phyloP scores from a whole-genome alignment of 1,284 basidiomycete species.

The Chalciporus sp. region DNA sequence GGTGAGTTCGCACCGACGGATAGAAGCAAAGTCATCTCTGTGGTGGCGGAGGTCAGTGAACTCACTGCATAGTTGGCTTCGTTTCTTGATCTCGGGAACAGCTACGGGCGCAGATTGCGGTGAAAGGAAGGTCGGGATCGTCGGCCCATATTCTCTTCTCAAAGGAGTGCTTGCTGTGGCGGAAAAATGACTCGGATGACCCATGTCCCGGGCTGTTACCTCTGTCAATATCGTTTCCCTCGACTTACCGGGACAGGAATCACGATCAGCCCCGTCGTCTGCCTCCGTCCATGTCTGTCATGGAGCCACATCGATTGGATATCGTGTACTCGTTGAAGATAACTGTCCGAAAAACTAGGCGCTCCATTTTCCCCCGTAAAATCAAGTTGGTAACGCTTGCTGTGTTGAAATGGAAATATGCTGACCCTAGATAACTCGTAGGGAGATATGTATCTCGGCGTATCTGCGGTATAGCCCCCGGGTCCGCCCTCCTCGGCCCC shows the following conservation, averaged over 20 bases:
- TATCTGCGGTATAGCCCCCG: conserved; percentile 51
- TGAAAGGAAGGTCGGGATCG: conserved; percentile 42
- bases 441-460: conserved; percentile 30
- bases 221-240: conserved; percentile 51
- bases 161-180: conserved; percentile 47
- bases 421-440: conserved; percentile 37
- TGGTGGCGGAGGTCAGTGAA: conserved; percentile 46
- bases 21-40: conserved; percentile 41
- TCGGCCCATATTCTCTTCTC: conserved; percentile 38
- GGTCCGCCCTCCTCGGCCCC: conserved; percentile 51
- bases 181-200: conserved; percentile 20
- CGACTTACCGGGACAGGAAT: conserved; percentile 41
- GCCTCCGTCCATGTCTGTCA: conserved; percentile 53
- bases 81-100: conserved; percentile 26
- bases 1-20: conserved; percentile 46
- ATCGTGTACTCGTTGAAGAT: conserved; percentile 51
- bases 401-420: conserved; percentile 4
- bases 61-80: background rate
- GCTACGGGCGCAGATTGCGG: conserved; percentile 55
- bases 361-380: conserved; percentile 32
- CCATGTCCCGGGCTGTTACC: conserved; percentile 50
- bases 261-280: conserved; percentile 35
- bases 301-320: conserved; percentile 34
- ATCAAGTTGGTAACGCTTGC: conserved; percentile 23
- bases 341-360: conserved; percentile 40